Evolutionary conservation across 371 early-diverging fungal genomes (phyloP), one percentile per base, ranked within the genome.

Genomic region (Mortierella sp.): DNA sequence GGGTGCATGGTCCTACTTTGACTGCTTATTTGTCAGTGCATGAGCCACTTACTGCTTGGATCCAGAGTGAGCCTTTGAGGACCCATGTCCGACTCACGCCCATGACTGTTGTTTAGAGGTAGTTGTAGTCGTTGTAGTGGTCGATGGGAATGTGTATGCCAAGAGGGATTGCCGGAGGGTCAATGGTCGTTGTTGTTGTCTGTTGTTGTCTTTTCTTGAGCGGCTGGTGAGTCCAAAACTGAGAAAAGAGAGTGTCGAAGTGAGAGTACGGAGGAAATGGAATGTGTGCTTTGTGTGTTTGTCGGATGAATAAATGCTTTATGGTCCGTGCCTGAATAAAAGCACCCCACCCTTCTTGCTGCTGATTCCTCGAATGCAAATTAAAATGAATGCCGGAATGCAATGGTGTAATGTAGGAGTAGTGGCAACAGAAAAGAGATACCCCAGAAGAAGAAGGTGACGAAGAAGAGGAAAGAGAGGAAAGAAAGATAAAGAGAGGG

Each of bases 41-140:
- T 46, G 69, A 43, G 43, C 57, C 37, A 75, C 80, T 61, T 84
- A 84, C 85, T 44, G 81, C 81, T 40, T 84, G 85, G n/a, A 81
- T 54, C 85, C 85, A 84, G 44, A 84, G 85, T 16, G 78, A 77
- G 53, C 72, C 71, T 72, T 81, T 84, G 76, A 84, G 85, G 50
- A 84, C 37, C 11, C 69, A 57, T 46, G 67, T 50, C 50, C 75
- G 71, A 55, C 71, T 69, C n/a, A 71, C n/a, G 67, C 75, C 77
- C 83, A 83, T 83, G 24, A 46, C 37, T 64, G 24, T 21, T 31
- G 5, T 28, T 43, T 26, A 31, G 31, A 31, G 28, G 6, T 28
- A 6, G 5, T 61, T 28, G 34, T 61, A 31, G 16, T 31, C 3
- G 57, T 61, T 57, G 3, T 10, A 31, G 31, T 19, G 19, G n/a